Evolutionary conservation across 805 yeast genomes (phyloP).

Genomic region (Myxozyma melibiosi): DNA sequence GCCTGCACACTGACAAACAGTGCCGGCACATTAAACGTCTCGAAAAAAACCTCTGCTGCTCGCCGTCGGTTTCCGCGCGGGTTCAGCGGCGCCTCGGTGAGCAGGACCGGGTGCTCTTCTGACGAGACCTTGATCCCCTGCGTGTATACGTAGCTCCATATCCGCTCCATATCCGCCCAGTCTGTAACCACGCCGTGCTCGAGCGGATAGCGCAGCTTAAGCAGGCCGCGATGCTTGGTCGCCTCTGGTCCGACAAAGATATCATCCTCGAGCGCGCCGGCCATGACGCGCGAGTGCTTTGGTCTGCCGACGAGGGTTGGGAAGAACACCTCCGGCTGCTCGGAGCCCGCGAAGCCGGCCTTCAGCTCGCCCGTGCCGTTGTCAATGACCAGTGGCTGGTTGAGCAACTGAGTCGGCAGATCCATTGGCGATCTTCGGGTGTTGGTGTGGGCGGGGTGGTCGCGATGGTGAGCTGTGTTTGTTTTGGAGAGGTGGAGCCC

Average conservation of each 20-base stretch:
- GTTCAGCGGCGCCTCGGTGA: constrained; percentile 89
- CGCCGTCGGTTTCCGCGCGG: constrained; percentile 62
- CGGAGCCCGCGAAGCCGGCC: constrained; percentile 94
- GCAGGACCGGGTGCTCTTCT: constrained; percentile 75
- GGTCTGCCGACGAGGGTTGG: constrained; percentile 78
- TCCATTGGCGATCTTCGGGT: constrained; percentile 7
- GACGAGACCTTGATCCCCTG: constrained; percentile 58
- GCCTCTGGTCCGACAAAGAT: constrained; percentile 72
- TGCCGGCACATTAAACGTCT: constrained; percentile 75
- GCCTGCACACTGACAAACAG: constrained; percentile 74
- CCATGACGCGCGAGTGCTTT: constrained; percentile 81
- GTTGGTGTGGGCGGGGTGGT: neutral
- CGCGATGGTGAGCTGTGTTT: neutral
- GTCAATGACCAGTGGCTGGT: constrained; percentile 78
- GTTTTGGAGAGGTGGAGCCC: too few species aligned
- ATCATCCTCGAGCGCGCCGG: constrained; percentile 66
- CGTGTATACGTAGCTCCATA: constrained; percentile 72
- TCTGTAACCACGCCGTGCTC: constrained; percentile 75
- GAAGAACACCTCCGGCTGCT: constrained; percentile 66
- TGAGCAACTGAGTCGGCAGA: constrained; percentile 37
- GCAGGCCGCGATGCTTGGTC: constrained; percentile 74
- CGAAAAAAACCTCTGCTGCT: constrained; percentile 68
- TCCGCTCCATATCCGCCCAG: constrained; percentile 83
- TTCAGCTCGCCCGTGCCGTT: constrained; percentile 84
- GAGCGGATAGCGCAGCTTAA: constrained; percentile 70